phyloP scores from a whole-genome alignment of 257 asterid genomes.

The Nicotiana attenuata region DNA sequence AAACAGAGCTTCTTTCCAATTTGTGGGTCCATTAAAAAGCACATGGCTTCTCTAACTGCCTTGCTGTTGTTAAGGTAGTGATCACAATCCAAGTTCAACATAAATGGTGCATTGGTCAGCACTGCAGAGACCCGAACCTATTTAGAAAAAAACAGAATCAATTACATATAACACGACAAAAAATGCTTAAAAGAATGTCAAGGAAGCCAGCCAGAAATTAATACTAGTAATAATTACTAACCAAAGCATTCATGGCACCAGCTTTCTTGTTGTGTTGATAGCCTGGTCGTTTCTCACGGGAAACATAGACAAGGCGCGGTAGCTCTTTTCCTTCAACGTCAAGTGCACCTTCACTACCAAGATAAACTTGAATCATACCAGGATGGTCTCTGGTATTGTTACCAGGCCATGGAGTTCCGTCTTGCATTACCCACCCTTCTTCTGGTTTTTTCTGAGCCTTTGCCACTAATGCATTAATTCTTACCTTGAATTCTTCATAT shows the following conservation, averaged over 20 bases:
- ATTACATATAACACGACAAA: neutral
- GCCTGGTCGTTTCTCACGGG: conserved; percentile 86
- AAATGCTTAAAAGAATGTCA: neutral
- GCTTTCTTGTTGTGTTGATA: conserved; percentile 85
- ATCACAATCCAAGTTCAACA: conserved; percentile 84
- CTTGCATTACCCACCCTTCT: conserved; percentile 94
- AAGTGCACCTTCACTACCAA: conserved; percentile 87
- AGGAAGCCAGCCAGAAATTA: neutral
- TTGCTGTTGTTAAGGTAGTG: conserved; percentile 83
- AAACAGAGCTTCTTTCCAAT: conserved; percentile 79
- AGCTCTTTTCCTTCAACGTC: conserved; percentile 84
- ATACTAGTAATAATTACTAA: conserved; percentile 15
- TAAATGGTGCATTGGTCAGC: conserved; percentile 76
- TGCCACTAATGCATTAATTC: conserved; percentile 68
- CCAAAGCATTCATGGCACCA: conserved; percentile 84
- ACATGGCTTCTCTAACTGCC: conserved; percentile 78
- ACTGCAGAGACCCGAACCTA: conserved; percentile 85
- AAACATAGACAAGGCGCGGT: conserved; percentile 70
- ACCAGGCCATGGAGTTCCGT: conserved; percentile 92
- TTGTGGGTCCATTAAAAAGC: conserved; percentile 88
- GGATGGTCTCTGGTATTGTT: conserved; percentile 82
- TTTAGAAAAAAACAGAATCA: neutral
- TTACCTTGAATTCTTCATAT: conserved; percentile 78
- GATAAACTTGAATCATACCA: conserved; percentile 89
- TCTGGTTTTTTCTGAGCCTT: conserved; percentile 87